These are phyloP conservation scores for Triglochin maritima DNA, from an alignment of 106 monocot species.

Conservation along the genomic window DNA sequence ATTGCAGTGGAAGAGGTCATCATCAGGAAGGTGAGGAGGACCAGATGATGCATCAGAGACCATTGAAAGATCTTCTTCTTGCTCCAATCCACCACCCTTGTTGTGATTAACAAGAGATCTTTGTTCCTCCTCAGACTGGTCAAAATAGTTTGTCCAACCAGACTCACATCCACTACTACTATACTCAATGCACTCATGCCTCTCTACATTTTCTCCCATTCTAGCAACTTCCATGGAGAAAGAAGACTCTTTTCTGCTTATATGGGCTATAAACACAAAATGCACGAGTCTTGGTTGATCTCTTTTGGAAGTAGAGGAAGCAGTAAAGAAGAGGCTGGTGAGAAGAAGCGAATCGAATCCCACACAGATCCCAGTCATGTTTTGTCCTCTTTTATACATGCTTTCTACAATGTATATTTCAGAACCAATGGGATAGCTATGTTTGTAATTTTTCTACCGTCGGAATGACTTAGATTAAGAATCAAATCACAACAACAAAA, in stretches of 20 bases:
- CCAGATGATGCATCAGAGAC: conserved; percentile 97
- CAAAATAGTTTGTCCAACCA: conserved; percentile 88
- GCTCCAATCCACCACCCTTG: conserved; percentile 30
- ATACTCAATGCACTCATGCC: conserved; percentile 35
- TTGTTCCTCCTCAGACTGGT: conserved; percentile 24
- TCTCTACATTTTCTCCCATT: conserved; percentile 14
- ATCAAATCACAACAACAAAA: too few species aligned
- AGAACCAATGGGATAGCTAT: neutral
- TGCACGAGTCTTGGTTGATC: neutral
- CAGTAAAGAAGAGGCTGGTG: neutral
- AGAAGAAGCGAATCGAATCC: conserved; percentile 18
- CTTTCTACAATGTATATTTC: conserved; percentile 12
- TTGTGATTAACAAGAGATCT: conserved; percentile 11
- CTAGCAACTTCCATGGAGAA: conserved; percentile 2
- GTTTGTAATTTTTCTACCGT: too few species aligned
- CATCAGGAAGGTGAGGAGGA: conserved; percentile 48
- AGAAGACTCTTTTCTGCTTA: neutral
- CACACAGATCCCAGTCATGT: conserved; percentile 34
- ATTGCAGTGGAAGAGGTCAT: conserved; percentile 5
- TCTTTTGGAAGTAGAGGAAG: neutral
- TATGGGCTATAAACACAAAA: neutral
- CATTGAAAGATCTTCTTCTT: conserved; percentile 81
- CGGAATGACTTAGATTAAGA: too few species aligned
- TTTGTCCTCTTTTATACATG: conserved; percentile 33
- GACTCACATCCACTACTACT: conserved; percentile 81